These are phyloP conservation scores for Erysimum cheiranthoides DNA, from an alignment of 345 rosid genomes.

Conservation along the genomic window DNA sequence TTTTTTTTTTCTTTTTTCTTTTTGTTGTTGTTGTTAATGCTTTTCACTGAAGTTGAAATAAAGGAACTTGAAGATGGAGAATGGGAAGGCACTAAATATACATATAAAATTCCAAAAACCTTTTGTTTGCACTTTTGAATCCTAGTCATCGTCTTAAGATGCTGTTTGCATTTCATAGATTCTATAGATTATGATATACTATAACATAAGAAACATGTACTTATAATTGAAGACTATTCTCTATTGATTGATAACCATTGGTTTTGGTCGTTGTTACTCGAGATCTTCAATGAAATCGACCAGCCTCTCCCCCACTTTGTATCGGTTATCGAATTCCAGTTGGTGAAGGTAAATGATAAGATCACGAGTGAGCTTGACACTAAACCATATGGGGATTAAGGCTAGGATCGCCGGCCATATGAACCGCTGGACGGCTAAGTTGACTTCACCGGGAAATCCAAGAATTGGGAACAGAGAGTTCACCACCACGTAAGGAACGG, in stretches of 20 bases:
- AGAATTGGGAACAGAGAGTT: slow-evolving; percentile 19
- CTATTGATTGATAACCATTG: not conserved
- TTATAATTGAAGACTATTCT: not conserved
- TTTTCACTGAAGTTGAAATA: not conserved
- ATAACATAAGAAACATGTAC: not conserved
- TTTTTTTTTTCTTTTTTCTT: too few relatives aligned
- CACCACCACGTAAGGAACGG: slow-evolving; percentile 32
- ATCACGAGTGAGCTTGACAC: slow-evolving; percentile 18
- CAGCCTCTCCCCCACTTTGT: slow-evolving; percentile 29
- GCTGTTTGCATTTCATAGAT: not conserved
- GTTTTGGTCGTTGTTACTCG: not conserved
- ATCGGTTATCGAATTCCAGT: slow-evolving; percentile 19
- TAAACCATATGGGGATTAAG: slow-evolving; percentile 11
- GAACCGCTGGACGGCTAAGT: slow-evolving; percentile 20
- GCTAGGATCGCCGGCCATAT: slow-evolving; percentile 15
- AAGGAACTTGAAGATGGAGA: not conserved
- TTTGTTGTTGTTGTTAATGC: too few relatives aligned
- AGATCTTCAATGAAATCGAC: slow-evolving; percentile 16
- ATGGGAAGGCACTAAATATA: not conserved
- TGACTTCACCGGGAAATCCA: slow-evolving; percentile 17
- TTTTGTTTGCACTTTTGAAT: not conserved
- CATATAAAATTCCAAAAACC: not conserved
- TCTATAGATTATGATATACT: not conserved
- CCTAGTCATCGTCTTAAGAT: not conserved
- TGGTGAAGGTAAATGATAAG: slow-evolving; percentile 28